Conservation (phyloP, 805 yeast species). For the Yamadazyma sp. region DNA sequence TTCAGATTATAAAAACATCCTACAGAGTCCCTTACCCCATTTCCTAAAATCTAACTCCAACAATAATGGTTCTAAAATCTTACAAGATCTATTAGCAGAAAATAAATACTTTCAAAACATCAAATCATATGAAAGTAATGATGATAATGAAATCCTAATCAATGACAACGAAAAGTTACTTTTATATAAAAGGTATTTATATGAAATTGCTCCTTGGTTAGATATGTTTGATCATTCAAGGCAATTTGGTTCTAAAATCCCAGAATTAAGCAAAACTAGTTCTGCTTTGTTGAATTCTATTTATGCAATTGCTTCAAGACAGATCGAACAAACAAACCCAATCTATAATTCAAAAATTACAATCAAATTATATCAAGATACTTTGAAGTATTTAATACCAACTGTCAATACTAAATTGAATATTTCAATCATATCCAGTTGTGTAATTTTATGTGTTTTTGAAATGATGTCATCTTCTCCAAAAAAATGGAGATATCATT, state of each 20-base stretch:
- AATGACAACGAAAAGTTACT: conserved; percentile 20
- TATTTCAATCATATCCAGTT: conserved; percentile 29
- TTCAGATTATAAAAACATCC: conserved; percentile 12
- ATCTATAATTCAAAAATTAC: conserved; percentile 23
- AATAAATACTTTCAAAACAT: conserved; percentile 1
- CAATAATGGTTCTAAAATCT: conserved; percentile 1
- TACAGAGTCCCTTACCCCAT: conserved; percentile 11
- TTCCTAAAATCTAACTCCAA: conserved; percentile 1
- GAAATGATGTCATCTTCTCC: conserved; percentile 41
- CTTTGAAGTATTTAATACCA: conserved; percentile 30
- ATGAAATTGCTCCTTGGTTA: conserved; percentile 36
- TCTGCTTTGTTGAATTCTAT: conserved; percentile 22
- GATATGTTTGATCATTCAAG: conserved; percentile 36
- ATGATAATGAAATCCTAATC: conserved; percentile 2
- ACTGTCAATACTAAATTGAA: conserved; percentile 27
- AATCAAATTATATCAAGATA: conserved; percentile 27
- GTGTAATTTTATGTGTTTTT: conserved; percentile 40
- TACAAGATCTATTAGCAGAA: conserved; percentile 4
- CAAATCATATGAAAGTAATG: neutral
- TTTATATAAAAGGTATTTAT: conserved; percentile 30
- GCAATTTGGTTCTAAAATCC: conserved; percentile 26
- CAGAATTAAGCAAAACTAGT: conserved; percentile 10
- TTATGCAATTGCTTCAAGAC: conserved; percentile 31
- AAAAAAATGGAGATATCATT: conserved; percentile 36
- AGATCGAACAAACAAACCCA: conserved; percentile 24